These are phyloP conservation scores for Zymoseptoria ardabiliae DNA, from an alignment of 2,329 filamentous ascomycete species.

Conservation along the genomic window DNA sequence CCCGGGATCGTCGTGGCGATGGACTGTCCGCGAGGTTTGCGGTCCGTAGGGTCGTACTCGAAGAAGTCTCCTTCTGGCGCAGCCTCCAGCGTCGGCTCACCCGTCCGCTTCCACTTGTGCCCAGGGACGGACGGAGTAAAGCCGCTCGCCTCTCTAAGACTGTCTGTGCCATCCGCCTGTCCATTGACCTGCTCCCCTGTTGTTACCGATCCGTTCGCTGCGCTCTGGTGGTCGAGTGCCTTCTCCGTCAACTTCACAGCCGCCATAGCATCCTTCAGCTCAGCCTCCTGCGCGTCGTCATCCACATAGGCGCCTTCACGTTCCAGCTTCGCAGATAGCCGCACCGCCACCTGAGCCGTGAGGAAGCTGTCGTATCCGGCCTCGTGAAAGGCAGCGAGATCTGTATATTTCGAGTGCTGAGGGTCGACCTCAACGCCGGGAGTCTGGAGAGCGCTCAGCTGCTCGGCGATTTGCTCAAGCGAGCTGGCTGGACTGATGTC, in stretches of 20 bases:
- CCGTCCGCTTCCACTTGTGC: constrained; percentile 24
- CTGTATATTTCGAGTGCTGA: constrained; percentile 36
- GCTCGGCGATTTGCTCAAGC: constrained; percentile 43
- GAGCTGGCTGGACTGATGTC: constrained; percentile 44
- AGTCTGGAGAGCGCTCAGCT: constrained; percentile 31
- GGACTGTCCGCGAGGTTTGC: constrained; percentile 12
- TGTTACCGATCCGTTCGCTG: not conserved
- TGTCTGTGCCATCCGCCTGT: constrained; percentile 4
- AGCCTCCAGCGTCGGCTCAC: constrained; percentile 22
- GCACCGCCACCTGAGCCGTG: constrained; percentile 52
- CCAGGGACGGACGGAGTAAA: constrained; percentile 25
- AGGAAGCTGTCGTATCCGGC: constrained; percentile 58
- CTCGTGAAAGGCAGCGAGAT: constrained; percentile 45
- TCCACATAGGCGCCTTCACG: constrained; percentile 31
- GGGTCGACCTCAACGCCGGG: constrained; percentile 37
- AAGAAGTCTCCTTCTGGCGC: constrained; percentile 20
- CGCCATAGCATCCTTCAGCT: constrained; percentile 10
- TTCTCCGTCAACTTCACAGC: constrained; percentile 9
- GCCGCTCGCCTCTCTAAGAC: constrained; percentile 5
- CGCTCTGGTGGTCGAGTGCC: not conserved
- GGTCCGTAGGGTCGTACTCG: constrained; percentile 19
- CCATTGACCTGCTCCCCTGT: constrained; percentile 3
- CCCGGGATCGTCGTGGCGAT: constrained; percentile 27
- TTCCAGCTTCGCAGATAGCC: constrained; percentile 47
- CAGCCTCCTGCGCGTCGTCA: constrained; percentile 2